Percentiles rank a stretch among this genome's conserved stretches.
These are phyloP conservation scores for Hypoxylon sp. DNA, from an alignment of 2,329 filamentous ascomycete species.

Conservation along the genomic window DNA sequence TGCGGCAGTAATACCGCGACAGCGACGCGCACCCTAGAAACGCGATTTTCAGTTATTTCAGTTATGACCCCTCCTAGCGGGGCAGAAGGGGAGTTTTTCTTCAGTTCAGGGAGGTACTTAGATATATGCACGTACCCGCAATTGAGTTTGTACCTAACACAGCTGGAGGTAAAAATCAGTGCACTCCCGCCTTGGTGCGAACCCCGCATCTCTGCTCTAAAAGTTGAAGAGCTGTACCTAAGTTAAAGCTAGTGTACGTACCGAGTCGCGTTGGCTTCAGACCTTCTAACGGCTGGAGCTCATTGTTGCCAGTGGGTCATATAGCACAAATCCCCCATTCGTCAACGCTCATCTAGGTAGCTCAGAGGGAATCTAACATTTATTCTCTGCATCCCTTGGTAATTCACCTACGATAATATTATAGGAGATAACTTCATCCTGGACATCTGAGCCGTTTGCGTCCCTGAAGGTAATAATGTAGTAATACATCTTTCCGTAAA, in stretches of 20 bases:
- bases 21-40: conserved; percentile 34
- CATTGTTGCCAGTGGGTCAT: not conserved
- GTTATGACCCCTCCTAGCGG: conserved; percentile 19
- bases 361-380: not conserved
- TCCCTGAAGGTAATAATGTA: not conserved
- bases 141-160: too few species aligned
- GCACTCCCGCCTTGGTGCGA: too few species aligned
- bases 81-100: not conserved
- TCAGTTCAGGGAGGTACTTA: not conserved
- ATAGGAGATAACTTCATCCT: conserved; percentile 2
- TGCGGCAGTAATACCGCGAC: conserved; percentile 36
- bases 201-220: too few species aligned
- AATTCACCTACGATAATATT: conserved; percentile 1
- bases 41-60: conserved; percentile 18
- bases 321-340: not conserved
- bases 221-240: not conserved
- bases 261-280: too few species aligned
- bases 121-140: not conserved
- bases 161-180: too few species aligned
- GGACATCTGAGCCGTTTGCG: not conserved
- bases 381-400: conserved; percentile 4
- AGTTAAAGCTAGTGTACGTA: too few species aligned
- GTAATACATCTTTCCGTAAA: not conserved
- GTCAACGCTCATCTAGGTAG: not conserved
- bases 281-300: not conserved